phyloP scores from a whole-genome alignment of 345 rosid species.

The Xanthoceras sorbifolium region DNA sequence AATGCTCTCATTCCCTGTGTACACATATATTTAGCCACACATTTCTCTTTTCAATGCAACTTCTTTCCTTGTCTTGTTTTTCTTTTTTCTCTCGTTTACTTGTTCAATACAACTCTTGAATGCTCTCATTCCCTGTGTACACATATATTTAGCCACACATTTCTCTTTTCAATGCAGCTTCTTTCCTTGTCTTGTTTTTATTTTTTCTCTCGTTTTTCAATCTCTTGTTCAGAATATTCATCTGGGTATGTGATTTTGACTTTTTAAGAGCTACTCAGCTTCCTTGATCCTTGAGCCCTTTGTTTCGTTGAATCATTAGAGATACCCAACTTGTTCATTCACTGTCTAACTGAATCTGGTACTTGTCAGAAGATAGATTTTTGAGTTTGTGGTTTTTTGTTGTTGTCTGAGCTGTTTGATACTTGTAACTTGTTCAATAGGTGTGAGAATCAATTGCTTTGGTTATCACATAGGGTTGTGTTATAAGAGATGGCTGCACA shows the following conservation, averaged over 20 bases:
- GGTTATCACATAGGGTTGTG: not conserved
- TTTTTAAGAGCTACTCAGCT: too few relatives aligned
- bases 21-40: not conserved
- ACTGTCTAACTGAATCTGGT: not conserved
- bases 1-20: not conserved
- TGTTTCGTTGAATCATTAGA: too few relatives aligned
- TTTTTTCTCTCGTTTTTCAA: slow-evolving; percentile 29
- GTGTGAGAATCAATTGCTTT: slow-evolving; percentile 1
- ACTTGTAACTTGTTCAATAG: not conserved
- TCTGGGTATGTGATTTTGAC: not conserved
- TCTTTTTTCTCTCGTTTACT: slow-evolving; percentile 26
- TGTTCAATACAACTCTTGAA: slow-evolving; percentile 17
- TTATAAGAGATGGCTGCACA: slow-evolving; percentile 42
- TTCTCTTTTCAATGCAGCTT: not conserved
- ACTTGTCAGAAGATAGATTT: not conserved
- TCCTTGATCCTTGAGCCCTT: too few relatives aligned
- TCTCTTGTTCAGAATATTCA: slow-evolving; percentile 4
- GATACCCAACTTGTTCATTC: not conserved
- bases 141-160: not conserved
- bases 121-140: not conserved
- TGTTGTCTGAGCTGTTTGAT: not conserved
- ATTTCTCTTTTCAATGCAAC: slow-evolving; percentile 3
- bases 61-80: not conserved
- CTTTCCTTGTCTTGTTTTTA: not conserved
- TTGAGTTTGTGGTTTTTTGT: not conserved